Conservation (phyloP, 2,329 filamentous ascomycete genomes). For the Penicillium sp. region DNA sequence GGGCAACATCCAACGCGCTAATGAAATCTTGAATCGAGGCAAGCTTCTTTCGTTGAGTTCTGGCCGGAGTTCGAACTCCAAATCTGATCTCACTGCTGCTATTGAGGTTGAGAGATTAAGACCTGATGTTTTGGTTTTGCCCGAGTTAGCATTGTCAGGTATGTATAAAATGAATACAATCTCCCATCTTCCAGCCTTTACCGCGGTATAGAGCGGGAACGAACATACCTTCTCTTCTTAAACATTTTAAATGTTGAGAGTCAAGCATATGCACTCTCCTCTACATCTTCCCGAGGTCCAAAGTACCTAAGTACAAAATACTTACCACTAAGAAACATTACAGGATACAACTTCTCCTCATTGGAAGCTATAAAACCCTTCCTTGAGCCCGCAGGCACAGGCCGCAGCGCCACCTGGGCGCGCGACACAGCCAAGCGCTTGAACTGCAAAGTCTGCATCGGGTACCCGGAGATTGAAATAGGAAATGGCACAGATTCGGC, state of each 20-base stretch:
- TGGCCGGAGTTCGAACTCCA: not conserved
- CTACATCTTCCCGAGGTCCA: not conserved
- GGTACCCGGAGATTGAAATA: slow-evolving; percentile 57
- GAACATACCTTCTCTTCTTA: not conserved
- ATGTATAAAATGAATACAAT: slow-evolving; percentile 11
- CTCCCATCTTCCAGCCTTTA: no score
- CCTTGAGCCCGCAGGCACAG: slow-evolving; percentile 58
- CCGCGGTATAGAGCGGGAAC: not conserved
- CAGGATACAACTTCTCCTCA: slow-evolving; percentile 65
- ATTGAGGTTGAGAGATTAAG: slow-evolving; percentile 23
- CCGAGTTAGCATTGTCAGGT: slow-evolving; percentile 64
- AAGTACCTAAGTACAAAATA: not conserved
- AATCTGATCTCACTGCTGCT: slow-evolving; percentile 1
- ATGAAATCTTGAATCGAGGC: slow-evolving; percentile 42
- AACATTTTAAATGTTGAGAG: not conserved
- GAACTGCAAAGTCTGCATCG: slow-evolving; percentile 62
- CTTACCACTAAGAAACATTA: slow-evolving; percentile 1
- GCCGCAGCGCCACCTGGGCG: slow-evolving; percentile 60
- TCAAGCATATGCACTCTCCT: not conserved
- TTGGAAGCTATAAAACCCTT: slow-evolving; percentile 58
- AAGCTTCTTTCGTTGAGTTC: slow-evolving; percentile 15
- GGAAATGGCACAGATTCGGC: slow-evolving; percentile 8
- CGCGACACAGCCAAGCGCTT: slow-evolving; percentile 54
- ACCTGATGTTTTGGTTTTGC: slow-evolving; percentile 60
- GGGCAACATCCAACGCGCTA: slow-evolving; percentile 46